Base-by-base conservation (phyloP, 208 protist genomes). In the Leptomonas pyrrhocoris region DNA sequence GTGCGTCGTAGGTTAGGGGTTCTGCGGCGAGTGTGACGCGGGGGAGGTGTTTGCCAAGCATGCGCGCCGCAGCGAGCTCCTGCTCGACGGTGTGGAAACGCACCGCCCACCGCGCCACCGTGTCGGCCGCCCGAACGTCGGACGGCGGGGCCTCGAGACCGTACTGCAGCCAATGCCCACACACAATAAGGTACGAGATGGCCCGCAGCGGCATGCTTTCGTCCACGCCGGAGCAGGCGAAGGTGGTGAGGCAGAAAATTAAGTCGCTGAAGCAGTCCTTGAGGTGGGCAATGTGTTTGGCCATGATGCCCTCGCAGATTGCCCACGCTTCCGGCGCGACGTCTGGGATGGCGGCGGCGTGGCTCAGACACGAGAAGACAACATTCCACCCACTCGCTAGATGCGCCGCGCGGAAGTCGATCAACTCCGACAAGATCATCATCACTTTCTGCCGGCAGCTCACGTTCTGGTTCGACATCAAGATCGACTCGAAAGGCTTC, bases 361-460 rank as follows among this genome's bases (percentile, higher is more conserved):
- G 85, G 65, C 87, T 93, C 23, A 95, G 77, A 54, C 83, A 89
- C 19, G 87, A 92, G 65, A 95, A 93, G 23, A 92, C 86, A 15
- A 95, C 85, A 67, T 80, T 85, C 88, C 90, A 95, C 25, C 87
- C 90, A 69, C 90, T 95, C 48, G 85, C 90, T 63, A 95, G 71
- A 54, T 86, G 77, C 43, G 60, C 80, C 4, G 85, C 83, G 56
- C 87, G 85, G 46, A 93, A 81, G 56, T 94, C 83, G 28, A 93
- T 83, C n/a, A 96, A 36, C 71, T 96, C 91, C 13, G 77, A 71
- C 45, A 96, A 57, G 55, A 86, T 90, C 64, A 61, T 56, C 68
- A 96, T 86, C 28, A 96, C 77, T 59, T 74, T 80, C 66, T 77
- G 69, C 6, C 88, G 88, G 61, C 89, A 84, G 21, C 27, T 42